Base-by-base conservation (phyloP, 2,329 filamentous ascomycete species). In the Bipolaris zeicola region DNA sequence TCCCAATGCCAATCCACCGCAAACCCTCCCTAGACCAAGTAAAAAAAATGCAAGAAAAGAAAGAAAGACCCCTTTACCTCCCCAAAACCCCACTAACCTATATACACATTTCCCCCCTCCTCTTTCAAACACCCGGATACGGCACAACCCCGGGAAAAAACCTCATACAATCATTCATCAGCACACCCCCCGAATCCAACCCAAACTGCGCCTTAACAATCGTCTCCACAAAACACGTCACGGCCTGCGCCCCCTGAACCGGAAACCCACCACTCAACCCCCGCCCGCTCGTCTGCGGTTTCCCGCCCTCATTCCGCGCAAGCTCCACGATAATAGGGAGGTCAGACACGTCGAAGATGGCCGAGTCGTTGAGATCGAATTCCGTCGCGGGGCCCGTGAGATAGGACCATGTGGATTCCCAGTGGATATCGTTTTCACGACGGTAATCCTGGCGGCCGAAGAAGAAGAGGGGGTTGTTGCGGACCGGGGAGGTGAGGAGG, bases 401-500 rank as follows among this genome's bases (percentile, higher is more conserved):
- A 2, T 62, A 47, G 3, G 44, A 33, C 65, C 65, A 70, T 24
- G 92, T 95, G 50, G 88, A 86, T 64, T 88, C 89, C 67, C 86
- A 87, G 70, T 97, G 90, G 78, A 97, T 92, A 77, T 95, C 96
- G 77, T 98, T 96, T 76, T 93, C 94, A 83, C 94, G 97, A 5
- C 89, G 88, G 77, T 96, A 97, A 78, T 96, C 96, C 72, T 91
- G 46, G 37, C 62, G 65, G 31, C 70, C 68, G 42, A 73, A 66
- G 66, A 72, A 72, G 44, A 64, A 63, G 47, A 66, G 61, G 4
- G 62, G 58, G 7, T 24, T 36, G 37, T 50, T 10, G 46, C 22
- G 14, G 1, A 55, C 57, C 14, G 55, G 31, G 1, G 57, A 4
- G 7, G 41, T 26, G 7, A 68, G 39, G 6, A 49, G 50, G 1